Percentiles rank a stretch among this genome's conserved stretches.
Conservation (phyloP, 768 basidiomycete species). For the Tricholomella constricta region DNA sequence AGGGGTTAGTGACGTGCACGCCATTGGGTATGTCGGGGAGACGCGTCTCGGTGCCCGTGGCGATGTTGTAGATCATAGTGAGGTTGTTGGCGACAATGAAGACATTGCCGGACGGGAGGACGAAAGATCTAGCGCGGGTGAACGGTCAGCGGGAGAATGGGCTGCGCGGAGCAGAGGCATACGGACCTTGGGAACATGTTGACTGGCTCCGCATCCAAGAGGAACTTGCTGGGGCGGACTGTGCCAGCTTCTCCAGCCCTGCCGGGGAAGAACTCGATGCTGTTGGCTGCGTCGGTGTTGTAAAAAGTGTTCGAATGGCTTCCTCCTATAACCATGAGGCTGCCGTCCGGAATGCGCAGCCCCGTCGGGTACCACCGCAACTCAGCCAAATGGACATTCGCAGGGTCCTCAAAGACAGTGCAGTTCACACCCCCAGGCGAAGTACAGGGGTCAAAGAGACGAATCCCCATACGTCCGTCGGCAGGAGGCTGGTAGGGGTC, state of each 20-base stretch:
- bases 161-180: constrained; percentile 10
- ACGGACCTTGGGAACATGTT: constrained; percentile 24
- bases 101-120: constrained; percentile 41
- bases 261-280: constrained; percentile 42
- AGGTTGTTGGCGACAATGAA: constrained; percentile 42
- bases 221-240: too few species aligned
- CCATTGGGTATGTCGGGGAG: constrained; percentile 46
- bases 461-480: constrained; percentile 38
- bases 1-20: constrained; percentile 41
- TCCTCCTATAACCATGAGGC: constrained; percentile 23
- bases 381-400: constrained; percentile 34
- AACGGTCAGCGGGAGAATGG: neutral
- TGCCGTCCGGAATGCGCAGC: constrained; percentile 34
- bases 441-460: constrained; percentile 42
- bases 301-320: neutral
- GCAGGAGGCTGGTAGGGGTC: too few species aligned
- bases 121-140: neutral
- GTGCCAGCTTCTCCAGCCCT: constrained; percentile 41
- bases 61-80: constrained; percentile 43
- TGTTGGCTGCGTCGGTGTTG: constrained; percentile 1
- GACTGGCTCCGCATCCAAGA: constrained; percentile 14
- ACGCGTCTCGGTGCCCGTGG: constrained; percentile 38
- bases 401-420: constrained; percentile 39
- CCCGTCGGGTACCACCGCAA: constrained; percentile 45
- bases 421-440: constrained; percentile 30